Evolutionary conservation across 140 eudicot genomes (phyloP).

Genomic region (Erigeron philadelphicus): DNA sequence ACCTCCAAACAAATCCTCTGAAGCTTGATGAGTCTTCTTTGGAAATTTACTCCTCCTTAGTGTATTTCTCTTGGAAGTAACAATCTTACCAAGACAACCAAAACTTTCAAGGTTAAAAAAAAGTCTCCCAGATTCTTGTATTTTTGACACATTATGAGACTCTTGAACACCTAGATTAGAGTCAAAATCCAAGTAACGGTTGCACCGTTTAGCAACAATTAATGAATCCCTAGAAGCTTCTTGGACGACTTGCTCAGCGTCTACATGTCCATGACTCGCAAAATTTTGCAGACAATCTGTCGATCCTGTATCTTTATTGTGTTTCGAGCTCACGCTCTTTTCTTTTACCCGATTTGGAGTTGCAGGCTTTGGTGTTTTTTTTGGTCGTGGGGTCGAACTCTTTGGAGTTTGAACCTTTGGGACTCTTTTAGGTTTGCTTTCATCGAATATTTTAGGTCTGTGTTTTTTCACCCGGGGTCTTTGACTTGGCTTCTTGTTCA

Average conservation of each 20-base stretch:
- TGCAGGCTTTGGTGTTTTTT: slow-evolving; percentile 30
- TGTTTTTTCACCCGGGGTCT: slow-evolving; percentile 37
- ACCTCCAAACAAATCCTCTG: slow-evolving; percentile 13
- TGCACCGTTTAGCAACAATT: slow-evolving; percentile 21
- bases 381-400: slow-evolving; percentile 23
- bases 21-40: slow-evolving; percentile 11
- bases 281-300: slow-evolving; percentile 9
- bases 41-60: slow-evolving; percentile 20
- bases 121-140: neutral
- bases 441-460: slow-evolving; percentile 39
- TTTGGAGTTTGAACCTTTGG: slow-evolving; percentile 34
- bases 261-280: slow-evolving; percentile 1
- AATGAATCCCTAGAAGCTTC: slow-evolving; percentile 21
- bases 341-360: slow-evolving; percentile 29
- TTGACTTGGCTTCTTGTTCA: slow-evolving; percentile 39
- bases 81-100: slow-evolving; percentile 9
- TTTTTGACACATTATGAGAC: slow-evolving; percentile 5
- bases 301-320: slow-evolving; percentile 10
- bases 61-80: slow-evolving; percentile 37
- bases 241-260: slow-evolving; percentile 15
- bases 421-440: slow-evolving; percentile 28
- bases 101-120: neutral
- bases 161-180: slow-evolving; percentile 8
- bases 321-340: slow-evolving; percentile 18
- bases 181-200: slow-evolving; percentile 29